phyloP scores from a whole-genome alignment of 164 flowering plant species.

The Kalanchoe fedtschenkoi region DNA sequence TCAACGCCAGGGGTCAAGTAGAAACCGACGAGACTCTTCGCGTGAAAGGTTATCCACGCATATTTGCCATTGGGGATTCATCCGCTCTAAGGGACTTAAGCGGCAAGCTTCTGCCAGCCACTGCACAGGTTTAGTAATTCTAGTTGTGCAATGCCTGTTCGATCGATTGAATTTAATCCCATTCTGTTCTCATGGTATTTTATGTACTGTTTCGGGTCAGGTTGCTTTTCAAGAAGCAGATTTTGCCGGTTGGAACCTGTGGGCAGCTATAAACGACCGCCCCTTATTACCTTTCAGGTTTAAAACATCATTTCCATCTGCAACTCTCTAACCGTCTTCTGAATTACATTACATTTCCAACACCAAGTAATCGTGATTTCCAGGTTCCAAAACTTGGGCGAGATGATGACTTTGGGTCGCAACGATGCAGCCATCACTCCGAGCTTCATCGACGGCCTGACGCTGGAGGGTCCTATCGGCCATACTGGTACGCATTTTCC shows the following conservation, averaged over 20 bases:
- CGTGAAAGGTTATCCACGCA: conserved; percentile 89
- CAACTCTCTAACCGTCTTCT: neutral
- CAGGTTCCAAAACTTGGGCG: conserved; percentile 90
- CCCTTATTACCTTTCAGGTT: conserved; percentile 92
- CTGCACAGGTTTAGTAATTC: conserved; percentile 65
- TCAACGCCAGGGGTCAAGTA: conserved; percentile 81
- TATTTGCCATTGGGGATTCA: conserved; percentile 94
- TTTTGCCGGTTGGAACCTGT: conserved; percentile 94
- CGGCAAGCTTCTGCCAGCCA: conserved; percentile 80
- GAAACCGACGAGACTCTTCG: conserved; percentile 96
- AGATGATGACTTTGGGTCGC: conserved; percentile 91
- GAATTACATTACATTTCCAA: neutral
- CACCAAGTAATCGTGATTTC: neutral
- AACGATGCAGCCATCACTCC: conserved; percentile 85
- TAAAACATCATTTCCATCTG: neutral
- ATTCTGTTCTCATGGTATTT: neutral
- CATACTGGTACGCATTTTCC: conserved; percentile 46
- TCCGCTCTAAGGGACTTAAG: conserved; percentile 67
- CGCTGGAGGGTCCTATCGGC: conserved; percentile 83
- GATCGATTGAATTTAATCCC: neutral
- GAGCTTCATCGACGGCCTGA: conserved; percentile 77
- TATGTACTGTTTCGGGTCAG: conserved; percentile 23
- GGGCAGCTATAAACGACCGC: conserved; percentile 95
- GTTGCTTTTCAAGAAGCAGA: conserved; percentile 99
- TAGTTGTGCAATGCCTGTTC: neutral